Evolutionary conservation across 306 rosid genomes (phyloP), one percentile per base, ranked within the genome.

Genomic region (Cucurbita ficifolia): DNA sequence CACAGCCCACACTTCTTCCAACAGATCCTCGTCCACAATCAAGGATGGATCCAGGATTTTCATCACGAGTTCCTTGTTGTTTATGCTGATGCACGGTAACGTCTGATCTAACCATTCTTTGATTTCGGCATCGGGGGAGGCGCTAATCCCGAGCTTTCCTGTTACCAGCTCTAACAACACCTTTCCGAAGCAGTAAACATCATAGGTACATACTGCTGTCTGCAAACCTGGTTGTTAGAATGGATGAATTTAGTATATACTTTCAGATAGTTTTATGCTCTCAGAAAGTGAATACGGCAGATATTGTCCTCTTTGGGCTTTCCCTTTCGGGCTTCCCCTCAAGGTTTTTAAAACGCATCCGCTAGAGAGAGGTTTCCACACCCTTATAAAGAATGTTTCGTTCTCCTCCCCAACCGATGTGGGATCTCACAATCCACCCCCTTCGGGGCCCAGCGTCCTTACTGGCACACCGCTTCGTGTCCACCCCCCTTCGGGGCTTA

Each of bases 1-100:
- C 86, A 94, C 86, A 54, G 97, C 97, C 99, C 99, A 91, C 35
- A 91, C 97, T 85, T 94, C 99, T 83, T 94, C 99, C 72, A 94
- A 75, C 70, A 94, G 79, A 85, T 94, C 99, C 67, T 94, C 99
- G 24, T 91, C 97, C 17, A 94, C 86, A 17, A 87, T 86, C 77
- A 94, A 56, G 60, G 92, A 83, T 2, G 99, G 97, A 78, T 94
- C 99, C 6, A 90, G 78, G 54, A 94, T 89, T 78, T 89, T 94
- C 0, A 86, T 86, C 70, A 91, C 85, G 3, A 78, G 95, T 75
- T 89, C 97, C 86, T 94, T 91, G 81, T 91, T 96, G 79, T 85
- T 79, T 78, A 91, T 86, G 75, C 80, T 89, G 79, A 94, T 85
- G 82, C 60, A 83, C 1, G 96, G 88, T 29, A 91, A 78, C 45